Evolutionary conservation across 2,329 filamentous ascomycete genomes (phyloP).

Genomic region (Xylariaceae sp.): DNA sequence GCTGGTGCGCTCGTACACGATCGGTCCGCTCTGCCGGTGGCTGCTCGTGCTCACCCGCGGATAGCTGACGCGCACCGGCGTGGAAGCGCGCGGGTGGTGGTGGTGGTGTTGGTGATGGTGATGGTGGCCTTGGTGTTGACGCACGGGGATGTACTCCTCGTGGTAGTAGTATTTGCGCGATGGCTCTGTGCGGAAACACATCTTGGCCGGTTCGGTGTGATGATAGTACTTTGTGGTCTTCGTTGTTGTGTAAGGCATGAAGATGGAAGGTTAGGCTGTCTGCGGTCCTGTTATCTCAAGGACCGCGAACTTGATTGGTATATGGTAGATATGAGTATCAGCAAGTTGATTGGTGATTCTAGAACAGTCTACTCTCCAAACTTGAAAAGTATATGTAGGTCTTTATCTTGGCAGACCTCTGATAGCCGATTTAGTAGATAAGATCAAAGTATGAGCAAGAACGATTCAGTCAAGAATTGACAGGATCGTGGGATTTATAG

Average conservation of each 20-base stretch:
- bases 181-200: slow-evolving; percentile 57
- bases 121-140: slow-evolving; percentile 44
- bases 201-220: slow-evolving; percentile 40
- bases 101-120: slow-evolving; percentile 43
- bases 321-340: no score
- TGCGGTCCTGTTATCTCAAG: background rate
- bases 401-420: no score
- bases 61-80: slow-evolving; percentile 44
- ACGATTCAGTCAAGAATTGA: no score
- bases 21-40: slow-evolving; percentile 41
- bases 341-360: no score
- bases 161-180: slow-evolving; percentile 60
- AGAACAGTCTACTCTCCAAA: no score
- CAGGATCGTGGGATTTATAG: no score
- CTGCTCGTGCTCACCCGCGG: slow-evolving; percentile 50
- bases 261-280: background rate
- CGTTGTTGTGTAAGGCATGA: slow-evolving; percentile 24
- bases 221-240: slow-evolving; percentile 23
- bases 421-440: no score
- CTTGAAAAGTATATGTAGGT: no score
- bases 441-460: no score
- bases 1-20: slow-evolving; percentile 50
- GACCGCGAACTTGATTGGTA: background rate
- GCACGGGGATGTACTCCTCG: slow-evolving; percentile 58
- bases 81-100: slow-evolving; percentile 44